Base-by-base conservation (phyloP, 1,284 basidiomycete genomes). In the Lentinula novae-zelandiae region DNA sequence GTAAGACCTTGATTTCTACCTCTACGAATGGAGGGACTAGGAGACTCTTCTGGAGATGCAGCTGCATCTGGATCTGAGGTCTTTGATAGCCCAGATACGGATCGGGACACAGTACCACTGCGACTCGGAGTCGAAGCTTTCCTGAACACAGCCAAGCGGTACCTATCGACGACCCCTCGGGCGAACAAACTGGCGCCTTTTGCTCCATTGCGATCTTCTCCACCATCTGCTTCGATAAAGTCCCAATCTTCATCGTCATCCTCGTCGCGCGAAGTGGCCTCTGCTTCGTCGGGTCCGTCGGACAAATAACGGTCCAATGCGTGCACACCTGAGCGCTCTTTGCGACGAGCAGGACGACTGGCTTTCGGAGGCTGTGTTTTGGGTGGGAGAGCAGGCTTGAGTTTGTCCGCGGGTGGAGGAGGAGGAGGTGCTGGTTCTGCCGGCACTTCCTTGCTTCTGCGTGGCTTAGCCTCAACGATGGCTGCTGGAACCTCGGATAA, bases 171-270 rank as follows among this genome's bases (percentile, higher is more conserved):
- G 46, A 92, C 89, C 13, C 92, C 91, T 36, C 90, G 85, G 42
- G 92, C 89, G 69, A 93, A 93, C 53, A 93, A 76, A 70, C 87
- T 93, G 38, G 84, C 84, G 5, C 84, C 89, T 69, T 86, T 86
- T 40, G 84, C 76, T 9, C 90, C 91, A 66, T 93, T 93, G 60
- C 84, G 79, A 63, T 93, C 91, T 69, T 92, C 89, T 17, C 84
- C 85, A 66, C 89, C 89, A 13, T 76, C 85, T 62, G 83, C 83
- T 67, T 93, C 92, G 61, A 94, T 82, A 63, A 94, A 85, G 79
- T 93, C 92, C 92, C 92, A 94, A 63, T 93, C 92, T 56, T 91
- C 89, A 58, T 91, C 89, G 57, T 87, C 86, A 27, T 87, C 54
- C 27, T 87, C 84, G 53, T 84, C 84, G 50, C 82, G 78, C 66